Percentiles rank a stretch among this genome's conserved stretches.
These are phyloP conservation scores for Claviceps sp. DNA, from an alignment of 2,329 filamentous ascomycete species.

Conservation along the genomic window DNA sequence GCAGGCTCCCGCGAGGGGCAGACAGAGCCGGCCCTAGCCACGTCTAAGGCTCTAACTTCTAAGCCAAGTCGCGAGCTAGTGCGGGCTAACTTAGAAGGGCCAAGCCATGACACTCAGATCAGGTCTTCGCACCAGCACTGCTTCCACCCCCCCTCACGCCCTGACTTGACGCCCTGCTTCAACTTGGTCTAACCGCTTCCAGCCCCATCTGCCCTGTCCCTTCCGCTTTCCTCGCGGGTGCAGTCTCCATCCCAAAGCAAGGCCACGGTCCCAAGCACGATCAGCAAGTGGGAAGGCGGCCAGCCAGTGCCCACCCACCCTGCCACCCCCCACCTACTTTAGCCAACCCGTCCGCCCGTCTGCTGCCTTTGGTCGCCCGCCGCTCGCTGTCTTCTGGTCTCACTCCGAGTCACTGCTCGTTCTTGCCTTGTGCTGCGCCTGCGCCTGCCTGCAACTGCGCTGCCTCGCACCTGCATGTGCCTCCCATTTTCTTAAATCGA, in stretches of 20 bases:
- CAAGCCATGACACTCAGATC: too few species aligned
- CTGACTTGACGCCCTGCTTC: not conserved
- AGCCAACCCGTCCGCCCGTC: not conserved
- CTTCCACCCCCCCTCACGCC: not conserved
- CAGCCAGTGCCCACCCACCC: conserved; percentile 2
- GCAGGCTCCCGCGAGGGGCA: too few species aligned
- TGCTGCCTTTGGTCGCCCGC: not conserved
- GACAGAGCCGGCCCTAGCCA: too few species aligned
- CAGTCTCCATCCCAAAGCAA: not conserved
- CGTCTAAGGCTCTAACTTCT: too few species aligned
- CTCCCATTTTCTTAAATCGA: conserved; percentile 1
- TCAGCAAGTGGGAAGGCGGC: conserved; percentile 1
- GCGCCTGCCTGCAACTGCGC: conserved; percentile 7
- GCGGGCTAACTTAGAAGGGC: too few species aligned
- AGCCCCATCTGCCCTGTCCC: not conserved
- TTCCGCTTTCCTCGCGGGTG: not conserved
- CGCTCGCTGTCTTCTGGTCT: not conserved
- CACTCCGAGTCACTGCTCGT: not conserved
- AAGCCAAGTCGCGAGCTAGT: too few species aligned
- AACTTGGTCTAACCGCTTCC: not conserved
- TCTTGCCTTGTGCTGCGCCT: conserved; percentile 6
- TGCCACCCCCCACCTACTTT: not conserved
- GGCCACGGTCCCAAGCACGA: not conserved
- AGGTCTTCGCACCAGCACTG: not conserved
- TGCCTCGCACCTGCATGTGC: conserved; percentile 5